Evolutionary conservation across 768 basidiomycete species (phyloP), one percentile per base, ranked within the genome.

Genomic region (Macrolepiota fuliginosa): DNA sequence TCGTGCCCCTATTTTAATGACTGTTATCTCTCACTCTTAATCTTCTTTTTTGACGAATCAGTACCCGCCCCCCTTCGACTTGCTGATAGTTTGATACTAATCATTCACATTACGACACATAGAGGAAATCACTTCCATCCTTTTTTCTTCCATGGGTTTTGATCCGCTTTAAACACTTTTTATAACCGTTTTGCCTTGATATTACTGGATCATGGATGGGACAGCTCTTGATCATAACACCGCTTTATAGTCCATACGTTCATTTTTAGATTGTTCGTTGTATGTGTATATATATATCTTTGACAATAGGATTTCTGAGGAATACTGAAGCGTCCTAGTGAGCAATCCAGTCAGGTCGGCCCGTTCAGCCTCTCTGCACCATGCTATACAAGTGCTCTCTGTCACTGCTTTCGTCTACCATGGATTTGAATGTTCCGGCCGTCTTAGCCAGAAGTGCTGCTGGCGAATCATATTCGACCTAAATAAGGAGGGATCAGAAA

Each of bases 321-420:
- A 19, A 42, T 32, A 32, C 29, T 32, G 29, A 32, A 32, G 7
- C 7, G 29, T 32, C 29, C 29, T 32, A 3, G 7, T 7, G 40
- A 7, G 5, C n/a, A 2, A 19, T 42, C 39, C 13, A 5, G 39
- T 39, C 39, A 5, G 12, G 12, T 39, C 40, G 40, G 15, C n/a
- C n/a, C 40, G 17, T 27, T 56, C 62, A 27, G 63, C 61, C 29
- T 12, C 56, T 68, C 42, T 70, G 66, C 5, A 76, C 75, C 76
- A 81, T 81, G 1, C 71, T 77, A 62, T 81, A 79, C 32, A 89
- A 65, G 9, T 65, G 68, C 9, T 80, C 78, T 62, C 74, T 81
- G 64, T 88, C 85, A 2, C 76, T 79, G 58, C 83, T 86, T 62
- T 82, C 81, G 46, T 88, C 82, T 0, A 89, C 85, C 47, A 88